Conservation (phyloP, 2,329 filamentous ascomycete genomes). For the Aspergillus tubingensis region DNA sequence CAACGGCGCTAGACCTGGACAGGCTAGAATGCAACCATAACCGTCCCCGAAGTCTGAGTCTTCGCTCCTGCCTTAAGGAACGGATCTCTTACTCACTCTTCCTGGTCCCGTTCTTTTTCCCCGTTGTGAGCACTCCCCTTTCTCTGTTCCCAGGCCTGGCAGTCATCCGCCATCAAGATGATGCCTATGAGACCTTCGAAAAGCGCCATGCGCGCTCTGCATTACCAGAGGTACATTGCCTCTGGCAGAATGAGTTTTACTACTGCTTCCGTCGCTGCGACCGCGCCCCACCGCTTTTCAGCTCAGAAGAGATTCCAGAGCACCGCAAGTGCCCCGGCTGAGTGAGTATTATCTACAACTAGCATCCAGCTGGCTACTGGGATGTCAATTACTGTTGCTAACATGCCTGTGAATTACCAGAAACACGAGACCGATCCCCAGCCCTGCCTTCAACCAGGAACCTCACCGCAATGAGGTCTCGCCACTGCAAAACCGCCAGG, state of each 20-base stretch:
- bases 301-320: slow-evolving; percentile 49
- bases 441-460: slow-evolving; percentile 61
- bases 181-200: slow-evolving; percentile 54
- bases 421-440: slow-evolving; percentile 61
- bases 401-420: slow-evolving; percentile 38
- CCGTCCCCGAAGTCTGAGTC: slow-evolving; percentile 18
- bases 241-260: slow-evolving; percentile 46
- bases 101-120: slow-evolving; percentile 21
- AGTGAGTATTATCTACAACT: slow-evolving; percentile 50
- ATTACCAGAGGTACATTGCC: slow-evolving; percentile 43
- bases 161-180: slow-evolving; percentile 45
- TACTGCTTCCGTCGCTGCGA: slow-evolving; percentile 46
- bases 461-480: slow-evolving; percentile 64
- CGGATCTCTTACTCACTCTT: slow-evolving; percentile 23
- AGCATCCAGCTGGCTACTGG: not conserved
- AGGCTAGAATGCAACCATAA: slow-evolving; percentile 10
- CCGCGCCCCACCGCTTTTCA: slow-evolving; percentile 49
- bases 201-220: slow-evolving; percentile 51
- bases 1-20: slow-evolving; percentile 15
- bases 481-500: slow-evolving; percentile 63
- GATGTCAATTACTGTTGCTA: slow-evolving; percentile 12
- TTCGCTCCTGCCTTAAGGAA: slow-evolving; percentile 27
- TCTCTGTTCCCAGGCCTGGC: slow-evolving; percentile 33
- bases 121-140: slow-evolving; percentile 10
- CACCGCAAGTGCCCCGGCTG: slow-evolving; percentile 52